Base-by-base conservation (phyloP, 2,329 filamentous ascomycete species). In the Aspergillus sp. region DNA sequence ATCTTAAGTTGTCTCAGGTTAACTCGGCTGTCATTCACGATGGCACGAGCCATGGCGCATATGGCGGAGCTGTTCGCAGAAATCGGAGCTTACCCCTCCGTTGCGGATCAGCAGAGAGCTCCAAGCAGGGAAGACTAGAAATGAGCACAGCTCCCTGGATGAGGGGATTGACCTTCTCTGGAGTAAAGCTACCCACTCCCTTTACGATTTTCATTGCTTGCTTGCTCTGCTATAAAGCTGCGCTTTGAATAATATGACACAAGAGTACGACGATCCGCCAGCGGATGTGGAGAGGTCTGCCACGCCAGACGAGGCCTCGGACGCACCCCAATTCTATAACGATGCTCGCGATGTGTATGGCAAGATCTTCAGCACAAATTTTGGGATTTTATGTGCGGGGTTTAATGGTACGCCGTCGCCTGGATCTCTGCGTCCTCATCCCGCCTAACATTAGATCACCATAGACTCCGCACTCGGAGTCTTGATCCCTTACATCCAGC, bases 401-500 rank as follows among this genome's bases (percentile, higher is more conserved):
- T 49, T 70, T 52, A 70, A 70, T 45, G 67, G 68, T 70, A 64
- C 7, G 43, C 47, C 25, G 17, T 31, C 47, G 8, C 17, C 7
- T 19, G 25, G 6, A 7, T 7, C 22, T 13, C 7, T 22, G 9
- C 7, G 7, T 47, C n/a, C 45, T 17, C 45, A 25, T 28, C 34
- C 34, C 1, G 11, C 34, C 11, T 41, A 41, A 15, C 34, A 17
- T 13, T 41, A 41, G 34, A 46, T 38, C 46, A 51, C 47, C 28
- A 17, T 30, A 70, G 68, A 70, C 19, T 66, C 68, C 28, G 62
- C 64, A 15, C 64, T 65, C n/a, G 68, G 68, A 6, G 66, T 68
- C 22, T 60, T 69, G 23, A 70, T 70, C 41, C 68, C 68, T 8
- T 70, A 70, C 49, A 65, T 70, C 45, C 67, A 68, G 50, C 67